Base-by-base conservation (phyloP, 2,329 filamentous ascomycete species). In the Cladosporium sp. region DNA sequence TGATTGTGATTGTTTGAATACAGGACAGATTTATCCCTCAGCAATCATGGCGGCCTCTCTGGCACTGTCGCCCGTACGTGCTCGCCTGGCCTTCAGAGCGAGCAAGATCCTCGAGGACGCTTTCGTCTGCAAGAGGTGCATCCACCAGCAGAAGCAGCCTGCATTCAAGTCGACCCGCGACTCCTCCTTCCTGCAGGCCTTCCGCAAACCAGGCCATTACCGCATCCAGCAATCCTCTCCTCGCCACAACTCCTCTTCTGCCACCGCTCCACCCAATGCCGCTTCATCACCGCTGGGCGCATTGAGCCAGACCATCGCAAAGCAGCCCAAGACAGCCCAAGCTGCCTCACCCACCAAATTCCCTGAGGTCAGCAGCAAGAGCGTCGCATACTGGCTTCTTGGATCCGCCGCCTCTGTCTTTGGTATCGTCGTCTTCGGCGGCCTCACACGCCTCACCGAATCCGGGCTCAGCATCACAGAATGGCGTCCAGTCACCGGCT, bases 391-490 rank as follows among this genome's bases (percentile, higher is more conserved):
- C 81, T 99, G 93, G 93, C 86, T 99, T 55, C 81, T 99, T 65
- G 94, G 88, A 56, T 97, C 93, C 72, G 93, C 95, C 0, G 91
- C 87, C 52, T 96, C 92, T 77, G 95, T 98, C 62, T 99, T 98
- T 79, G 95, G 95, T 67, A 97, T 99, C 73, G 93, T 99, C 61
- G 87, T 99, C 53, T 96, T 96, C 78, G 95, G 95, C 66, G 95
- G 95, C 6, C 83, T 99, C 72, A 99, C 95, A 33, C 85, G 95
- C 66, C 84, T 99, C 71, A 99, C 95, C 4, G 95, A 99, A 80
- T 99, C 95, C 71, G 95, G 94, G 55, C 85, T 99, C 70, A 97
- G 93, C 77, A 99, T 99, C 73, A 99, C 95, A 69, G 95, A 99
- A 91, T 99, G 95, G 95, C 90, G 89, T 71, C 95, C 95, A 59